Evolutionary conservation across 2,329 filamentous ascomycete species (phyloP).

Genomic region (Aureobasidium lini): DNA sequence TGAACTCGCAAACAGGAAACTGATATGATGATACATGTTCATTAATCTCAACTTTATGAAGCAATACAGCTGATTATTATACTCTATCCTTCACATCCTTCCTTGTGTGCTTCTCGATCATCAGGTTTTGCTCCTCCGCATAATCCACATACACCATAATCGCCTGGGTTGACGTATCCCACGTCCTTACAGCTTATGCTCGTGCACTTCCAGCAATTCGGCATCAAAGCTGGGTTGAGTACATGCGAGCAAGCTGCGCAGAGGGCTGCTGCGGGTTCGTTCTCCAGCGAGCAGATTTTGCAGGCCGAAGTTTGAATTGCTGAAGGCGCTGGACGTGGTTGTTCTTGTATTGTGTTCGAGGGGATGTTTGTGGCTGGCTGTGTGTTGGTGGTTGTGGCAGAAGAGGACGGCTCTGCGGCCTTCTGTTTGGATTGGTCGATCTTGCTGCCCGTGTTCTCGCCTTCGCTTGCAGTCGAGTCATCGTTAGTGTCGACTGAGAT

Average conservation of each 20-base stretch:
- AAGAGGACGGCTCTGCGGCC: background rate
- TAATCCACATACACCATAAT: slow-evolving; percentile 62
- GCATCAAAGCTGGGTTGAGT: slow-evolving; percentile 47
- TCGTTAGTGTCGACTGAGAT: slow-evolving; percentile 3
- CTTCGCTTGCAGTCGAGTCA: slow-evolving; percentile 17
- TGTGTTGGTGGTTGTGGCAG: background rate
- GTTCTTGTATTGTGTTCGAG: background rate
- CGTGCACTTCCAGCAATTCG: slow-evolving; percentile 57
- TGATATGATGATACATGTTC: too few relatives aligned
- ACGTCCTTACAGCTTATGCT: slow-evolving; percentile 48
- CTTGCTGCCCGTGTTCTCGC: background rate
- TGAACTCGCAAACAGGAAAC: too few relatives aligned
- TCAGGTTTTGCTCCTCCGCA: slow-evolving; percentile 44
- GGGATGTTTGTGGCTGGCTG: slow-evolving; percentile 9
- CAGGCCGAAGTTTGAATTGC: slow-evolving; percentile 32
- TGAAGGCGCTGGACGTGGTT: background rate
- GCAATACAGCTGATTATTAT: background rate
- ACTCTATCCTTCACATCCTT: background rate
- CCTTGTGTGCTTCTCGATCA: background rate
- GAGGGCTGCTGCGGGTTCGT: slow-evolving; percentile 47
- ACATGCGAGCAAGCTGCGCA: slow-evolving; percentile 68
- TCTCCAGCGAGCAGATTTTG: slow-evolving; percentile 61
- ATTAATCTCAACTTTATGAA: background rate
- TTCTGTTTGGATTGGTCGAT: background rate
- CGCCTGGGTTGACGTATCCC: slow-evolving; percentile 59